These are phyloP conservation scores for Sabuloglossum arenarium DNA, from an alignment of 495 filamentous ascomycete species.

Conservation along the genomic window DNA sequence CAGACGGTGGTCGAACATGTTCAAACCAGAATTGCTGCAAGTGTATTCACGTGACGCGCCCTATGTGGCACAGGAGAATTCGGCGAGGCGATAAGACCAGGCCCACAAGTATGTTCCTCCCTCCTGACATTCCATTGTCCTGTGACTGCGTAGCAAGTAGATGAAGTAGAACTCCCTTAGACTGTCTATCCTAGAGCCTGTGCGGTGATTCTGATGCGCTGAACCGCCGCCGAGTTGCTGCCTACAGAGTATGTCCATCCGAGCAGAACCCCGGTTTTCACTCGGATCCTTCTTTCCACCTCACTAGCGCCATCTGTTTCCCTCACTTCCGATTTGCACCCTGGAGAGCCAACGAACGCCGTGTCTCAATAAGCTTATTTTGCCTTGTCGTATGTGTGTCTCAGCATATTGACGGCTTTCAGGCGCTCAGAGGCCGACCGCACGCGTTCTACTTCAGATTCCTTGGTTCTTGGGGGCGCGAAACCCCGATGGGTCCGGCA, in stretches of 20 bases:
- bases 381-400: not conserved
- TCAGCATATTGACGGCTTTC: not conserved
- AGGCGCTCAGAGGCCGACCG: not conserved
- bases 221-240: not conserved
- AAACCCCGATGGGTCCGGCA: not conserved
- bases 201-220: not conserved
- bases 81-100: too few species aligned
- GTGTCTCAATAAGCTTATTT: not conserved
- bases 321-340: constrained; percentile 1
- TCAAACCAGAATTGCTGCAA: too few species aligned
- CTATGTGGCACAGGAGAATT: not conserved
- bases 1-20: too few species aligned
- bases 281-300: not conserved
- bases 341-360: not conserved
- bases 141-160: not conserved
- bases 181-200: too few species aligned
- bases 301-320: constrained; percentile 1
- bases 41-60: not conserved
- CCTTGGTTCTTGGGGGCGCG: not conserved
- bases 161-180: not conserved
- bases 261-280: not conserved
- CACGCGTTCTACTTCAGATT: not conserved
- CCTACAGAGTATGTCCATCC: too few species aligned
- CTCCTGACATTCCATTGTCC: not conserved
- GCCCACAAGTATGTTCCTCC: too few species aligned